A percentile compares a stretch with the other conserved stretches of the same genome.
phyloP scores from a whole-genome alignment of 495 filamentous ascomycete species.

The Evernia prunastri region DNA sequence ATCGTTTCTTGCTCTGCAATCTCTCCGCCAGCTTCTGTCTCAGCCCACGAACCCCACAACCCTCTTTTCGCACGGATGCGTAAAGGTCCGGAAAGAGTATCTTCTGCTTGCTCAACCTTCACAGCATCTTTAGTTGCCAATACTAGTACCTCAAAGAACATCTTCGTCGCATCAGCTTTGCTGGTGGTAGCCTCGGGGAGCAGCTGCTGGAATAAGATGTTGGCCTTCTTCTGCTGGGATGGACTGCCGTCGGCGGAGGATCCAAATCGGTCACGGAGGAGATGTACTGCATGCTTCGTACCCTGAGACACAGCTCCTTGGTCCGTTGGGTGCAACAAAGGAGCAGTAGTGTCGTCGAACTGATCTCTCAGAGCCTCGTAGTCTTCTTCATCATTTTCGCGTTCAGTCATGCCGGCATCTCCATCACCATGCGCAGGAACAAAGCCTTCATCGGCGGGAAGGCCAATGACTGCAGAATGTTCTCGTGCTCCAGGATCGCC shows the following conservation, averaged over 20 bases:
- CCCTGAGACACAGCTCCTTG: slow-evolving; percentile 77
- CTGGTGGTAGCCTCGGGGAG: slow-evolving; percentile 72
- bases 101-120: slow-evolving; percentile 84
- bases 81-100: slow-evolving; percentile 66
- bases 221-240: slow-evolving; percentile 64
- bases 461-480: slow-evolving; percentile 50
- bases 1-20: slow-evolving; percentile 38
- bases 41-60: slow-evolving; percentile 94
- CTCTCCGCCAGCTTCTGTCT: slow-evolving; percentile 64
- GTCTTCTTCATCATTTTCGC: slow-evolving; percentile 26
- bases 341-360: slow-evolving; percentile 71
- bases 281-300: slow-evolving; percentile 92
- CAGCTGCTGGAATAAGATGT: slow-evolving; percentile 84
- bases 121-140: slow-evolving; percentile 97
- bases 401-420: slow-evolving; percentile 29
- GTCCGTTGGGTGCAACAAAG: slow-evolving; percentile 69
- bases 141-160: slow-evolving; percentile 97
- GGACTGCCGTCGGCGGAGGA: slow-evolving; percentile 45
- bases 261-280: slow-evolving; percentile 83
- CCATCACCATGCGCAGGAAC: slow-evolving; percentile 50
- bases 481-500: slow-evolving; percentile 45
- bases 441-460: slow-evolving; percentile 56
- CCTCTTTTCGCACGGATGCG: slow-evolving; percentile 79
- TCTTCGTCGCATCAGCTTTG: slow-evolving; percentile 88
- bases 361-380: slow-evolving; percentile 31